Percentiles rank a stretch among this genome's conserved stretches.
Conservation (phyloP, 2,329 filamentous ascomycete genomes). For the Monosporascus cannonballus region DNA sequence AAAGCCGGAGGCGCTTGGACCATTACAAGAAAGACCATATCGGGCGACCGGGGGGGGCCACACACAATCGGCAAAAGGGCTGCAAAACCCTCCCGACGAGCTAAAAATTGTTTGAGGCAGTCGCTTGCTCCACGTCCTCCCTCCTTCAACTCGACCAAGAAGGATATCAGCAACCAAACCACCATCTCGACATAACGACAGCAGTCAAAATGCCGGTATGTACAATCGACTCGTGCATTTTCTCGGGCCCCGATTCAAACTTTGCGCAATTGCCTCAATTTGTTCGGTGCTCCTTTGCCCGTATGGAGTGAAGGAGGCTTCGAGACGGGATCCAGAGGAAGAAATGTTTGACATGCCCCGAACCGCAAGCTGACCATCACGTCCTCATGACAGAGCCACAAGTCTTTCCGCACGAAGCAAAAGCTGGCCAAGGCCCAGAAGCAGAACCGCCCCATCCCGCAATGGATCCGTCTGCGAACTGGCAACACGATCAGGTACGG, state of each 20-base stretch:
- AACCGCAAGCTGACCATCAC: slow-evolving; percentile 12
- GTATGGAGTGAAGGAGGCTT: no score
- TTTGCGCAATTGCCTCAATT: no score
- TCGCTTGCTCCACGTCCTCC: slow-evolving; percentile 13
- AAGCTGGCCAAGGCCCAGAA: slow-evolving; percentile 99
- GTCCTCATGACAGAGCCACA: slow-evolving; percentile 71
- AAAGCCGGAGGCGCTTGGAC: not conserved
- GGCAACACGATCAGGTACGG: slow-evolving; percentile 99
- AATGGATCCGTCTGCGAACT: slow-evolving; percentile 98
- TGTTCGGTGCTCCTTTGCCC: no score
- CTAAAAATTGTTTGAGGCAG: not conserved
- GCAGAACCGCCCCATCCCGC: slow-evolving; percentile 99
- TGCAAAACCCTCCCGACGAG: not conserved
- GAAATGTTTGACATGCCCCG: slow-evolving; percentile 5
- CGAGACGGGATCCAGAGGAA: not conserved
- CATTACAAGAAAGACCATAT: not conserved
- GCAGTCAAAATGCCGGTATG: slow-evolving; percentile 37
- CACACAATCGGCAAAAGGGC: not conserved
- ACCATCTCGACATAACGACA: slow-evolving; percentile 30
- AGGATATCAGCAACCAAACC: slow-evolving; percentile 15
- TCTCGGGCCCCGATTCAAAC: not conserved
- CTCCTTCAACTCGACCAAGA: slow-evolving; percentile 10
- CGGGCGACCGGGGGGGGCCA: not conserved
- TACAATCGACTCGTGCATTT: slow-evolving; percentile 5
- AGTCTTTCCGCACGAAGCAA: slow-evolving; percentile 99